These are phyloP conservation scores for Citrus hindsii DNA, from an alignment of 345 rosid genomes.

Conservation along the genomic window DNA sequence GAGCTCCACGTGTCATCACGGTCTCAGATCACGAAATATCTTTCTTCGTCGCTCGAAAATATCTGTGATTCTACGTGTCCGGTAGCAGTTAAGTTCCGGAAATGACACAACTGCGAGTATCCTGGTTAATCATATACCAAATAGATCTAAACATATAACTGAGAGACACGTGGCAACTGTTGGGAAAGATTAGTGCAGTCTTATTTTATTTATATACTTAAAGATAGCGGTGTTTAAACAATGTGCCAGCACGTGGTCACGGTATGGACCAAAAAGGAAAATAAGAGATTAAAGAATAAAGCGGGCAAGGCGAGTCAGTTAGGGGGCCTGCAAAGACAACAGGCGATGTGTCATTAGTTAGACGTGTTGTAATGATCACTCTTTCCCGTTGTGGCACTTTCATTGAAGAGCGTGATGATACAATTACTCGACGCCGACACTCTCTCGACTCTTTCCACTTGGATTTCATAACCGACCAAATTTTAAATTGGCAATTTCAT, in stretches of 20 bases:
- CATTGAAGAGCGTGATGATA: background rate
- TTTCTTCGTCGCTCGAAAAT: conserved; percentile 23
- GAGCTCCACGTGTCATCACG: conserved; percentile 21
- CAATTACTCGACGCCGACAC: background rate
- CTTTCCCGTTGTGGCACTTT: background rate
- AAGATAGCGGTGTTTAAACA: background rate
- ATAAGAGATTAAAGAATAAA: background rate
- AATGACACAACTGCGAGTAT: background rate
- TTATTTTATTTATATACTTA: background rate
- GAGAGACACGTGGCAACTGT: background rate
- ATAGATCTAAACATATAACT: background rate
- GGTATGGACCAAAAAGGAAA: background rate
- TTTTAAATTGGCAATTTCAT: background rate
- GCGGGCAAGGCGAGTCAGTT: background rate
- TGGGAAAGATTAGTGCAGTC: background rate
- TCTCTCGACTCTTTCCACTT: no score
- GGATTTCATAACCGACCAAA: no score
- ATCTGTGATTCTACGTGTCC: conserved; percentile 18
- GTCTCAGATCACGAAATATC: conserved; percentile 6
- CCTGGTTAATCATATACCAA: no score
- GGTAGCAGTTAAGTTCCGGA: background rate
- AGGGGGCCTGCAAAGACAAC: background rate
- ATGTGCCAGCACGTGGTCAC: background rate
- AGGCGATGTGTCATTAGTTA: background rate
- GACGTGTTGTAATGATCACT: background rate